Conservation (phyloP, 2,329 filamentous ascomycete genomes). For the Dothideomycetes sp. region DNA sequence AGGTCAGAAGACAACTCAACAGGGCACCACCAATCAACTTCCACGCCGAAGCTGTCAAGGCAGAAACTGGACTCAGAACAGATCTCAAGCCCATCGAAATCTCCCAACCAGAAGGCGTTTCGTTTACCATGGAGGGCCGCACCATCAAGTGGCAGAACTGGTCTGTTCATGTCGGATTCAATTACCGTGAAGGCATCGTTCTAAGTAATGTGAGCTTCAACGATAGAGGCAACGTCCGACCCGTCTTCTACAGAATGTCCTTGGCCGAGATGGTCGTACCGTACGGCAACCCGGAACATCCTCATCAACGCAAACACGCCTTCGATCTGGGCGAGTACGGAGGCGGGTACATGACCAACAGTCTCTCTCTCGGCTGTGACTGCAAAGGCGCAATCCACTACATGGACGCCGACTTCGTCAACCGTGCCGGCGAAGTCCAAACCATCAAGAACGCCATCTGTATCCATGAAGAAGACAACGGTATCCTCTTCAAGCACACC, state of each 20-base stretch:
- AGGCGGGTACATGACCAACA: constrained; percentile 62
- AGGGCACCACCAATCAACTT: constrained; percentile 70
- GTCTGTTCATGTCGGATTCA: constrained; percentile 89
- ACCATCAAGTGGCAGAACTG: constrained; percentile 85
- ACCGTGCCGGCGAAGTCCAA: constrained; percentile 54
- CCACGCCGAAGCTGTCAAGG: constrained; percentile 61
- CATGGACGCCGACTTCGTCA: constrained; percentile 78
- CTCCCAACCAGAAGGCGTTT: constrained; percentile 80
- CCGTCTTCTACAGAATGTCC: constrained; percentile 81
- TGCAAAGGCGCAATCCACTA: constrained; percentile 91
- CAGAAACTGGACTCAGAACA: constrained; percentile 63
- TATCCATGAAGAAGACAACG: constrained; percentile 87
- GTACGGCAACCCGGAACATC: constrained; percentile 71
- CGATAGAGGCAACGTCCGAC: constrained; percentile 57
- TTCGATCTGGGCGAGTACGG: constrained; percentile 74
- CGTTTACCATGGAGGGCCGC: constrained; percentile 67
- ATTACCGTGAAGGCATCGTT: constrained; percentile 85
- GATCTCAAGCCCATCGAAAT: constrained; percentile 82
- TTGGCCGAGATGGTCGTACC: constrained; percentile 92
- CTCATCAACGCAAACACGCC: constrained; percentile 69
- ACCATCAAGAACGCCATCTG: constrained; percentile 91
- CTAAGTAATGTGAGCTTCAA: constrained; percentile 85
- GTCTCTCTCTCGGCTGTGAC: constrained; percentile 63
- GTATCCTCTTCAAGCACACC: constrained; percentile 79
- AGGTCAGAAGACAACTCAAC: constrained; percentile 64